phyloP scores from a whole-genome alignment of 1,284 basidiomycete species.

The Ganoderma resinaceum region DNA sequence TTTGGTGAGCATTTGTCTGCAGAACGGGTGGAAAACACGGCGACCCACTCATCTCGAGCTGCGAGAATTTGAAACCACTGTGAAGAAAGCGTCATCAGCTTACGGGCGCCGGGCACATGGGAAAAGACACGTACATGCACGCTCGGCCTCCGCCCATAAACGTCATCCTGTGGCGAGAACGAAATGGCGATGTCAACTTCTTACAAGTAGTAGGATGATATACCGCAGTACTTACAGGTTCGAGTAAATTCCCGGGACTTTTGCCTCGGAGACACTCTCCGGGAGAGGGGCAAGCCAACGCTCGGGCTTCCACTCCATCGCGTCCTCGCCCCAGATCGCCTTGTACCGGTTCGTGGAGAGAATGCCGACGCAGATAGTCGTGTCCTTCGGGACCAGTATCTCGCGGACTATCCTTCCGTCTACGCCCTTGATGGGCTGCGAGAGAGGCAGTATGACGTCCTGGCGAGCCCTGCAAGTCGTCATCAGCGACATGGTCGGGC shows the following conservation, averaged over 20 bases:
- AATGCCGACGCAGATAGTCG: constrained; percentile 55
- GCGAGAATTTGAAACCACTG: constrained; percentile 31
- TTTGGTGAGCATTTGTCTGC: neutral
- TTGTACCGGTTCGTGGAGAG: constrained; percentile 51
- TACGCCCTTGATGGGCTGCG: constrained; percentile 27
- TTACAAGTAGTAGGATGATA: neutral
- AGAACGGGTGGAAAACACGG: neutral
- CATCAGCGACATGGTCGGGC: neutral
- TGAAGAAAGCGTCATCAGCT: neutral
- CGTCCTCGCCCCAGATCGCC: constrained; percentile 63
- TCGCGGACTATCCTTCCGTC: constrained; percentile 44
- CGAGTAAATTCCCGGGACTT: constrained; percentile 30
- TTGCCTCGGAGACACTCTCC: constrained; percentile 22
- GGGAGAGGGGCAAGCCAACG: constrained; percentile 38
- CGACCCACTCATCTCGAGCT: constrained; percentile 31
- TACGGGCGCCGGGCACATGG: neutral
- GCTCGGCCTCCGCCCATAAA: constrained; percentile 40
- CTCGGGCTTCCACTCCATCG: constrained; percentile 53
- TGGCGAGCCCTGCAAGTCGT: constrained; percentile 27
- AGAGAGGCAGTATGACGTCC: constrained; percentile 33
- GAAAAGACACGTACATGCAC: constrained; percentile 38
- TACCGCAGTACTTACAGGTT: constrained; percentile 5
- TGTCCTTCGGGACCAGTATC: constrained; percentile 52
- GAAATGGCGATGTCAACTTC: neutral
- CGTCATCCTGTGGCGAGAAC: constrained; percentile 21